Evolutionary conservation across 306 rosid species (phyloP).

Genomic region (Fragaria vesca): DNA sequence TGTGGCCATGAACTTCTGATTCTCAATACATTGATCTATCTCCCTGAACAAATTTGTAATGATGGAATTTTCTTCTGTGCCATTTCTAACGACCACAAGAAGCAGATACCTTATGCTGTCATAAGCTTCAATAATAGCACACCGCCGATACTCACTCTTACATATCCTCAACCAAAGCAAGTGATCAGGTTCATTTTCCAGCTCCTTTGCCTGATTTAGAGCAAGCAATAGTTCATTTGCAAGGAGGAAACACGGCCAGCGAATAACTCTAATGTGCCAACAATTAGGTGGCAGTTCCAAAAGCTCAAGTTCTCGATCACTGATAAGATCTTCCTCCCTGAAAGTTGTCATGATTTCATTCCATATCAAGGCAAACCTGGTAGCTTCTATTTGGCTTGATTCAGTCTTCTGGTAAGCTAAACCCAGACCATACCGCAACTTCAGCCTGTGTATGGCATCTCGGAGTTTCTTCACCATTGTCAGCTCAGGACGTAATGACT

Average conservation of each 20-base stretch:
- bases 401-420: constrained; percentile 65
- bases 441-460: constrained; percentile 72
- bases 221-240: constrained; percentile 89
- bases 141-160: constrained; percentile 85
- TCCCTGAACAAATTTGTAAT: constrained; percentile 45
- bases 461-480: constrained; percentile 69
- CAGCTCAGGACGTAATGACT: constrained; percentile 29
- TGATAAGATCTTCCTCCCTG: constrained; percentile 95
- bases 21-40: constrained; percentile 46
- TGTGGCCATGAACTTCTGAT: constrained; percentile 32
- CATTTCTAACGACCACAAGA: constrained; percentile 40
- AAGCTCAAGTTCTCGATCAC: constrained; percentile 73
- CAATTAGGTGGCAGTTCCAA: constrained; percentile 77
- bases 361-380: constrained; percentile 93
- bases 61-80: constrained; percentile 56
- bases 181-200: constrained; percentile 45
- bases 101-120: constrained; percentile 69
- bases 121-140: constrained; percentile 87
- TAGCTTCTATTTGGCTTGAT: constrained; percentile 75
- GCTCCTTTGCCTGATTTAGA: constrained; percentile 72
- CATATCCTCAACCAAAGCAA: constrained; percentile 74
- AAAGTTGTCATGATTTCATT: constrained; percentile 80
- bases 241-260: constrained; percentile 86
- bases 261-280: constrained; percentile 84
- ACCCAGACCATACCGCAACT: constrained; percentile 84